Base-by-base conservation (phyloP, 2,329 filamentous ascomycete species). In the Stagonosporopsis rhizophila region DNA sequence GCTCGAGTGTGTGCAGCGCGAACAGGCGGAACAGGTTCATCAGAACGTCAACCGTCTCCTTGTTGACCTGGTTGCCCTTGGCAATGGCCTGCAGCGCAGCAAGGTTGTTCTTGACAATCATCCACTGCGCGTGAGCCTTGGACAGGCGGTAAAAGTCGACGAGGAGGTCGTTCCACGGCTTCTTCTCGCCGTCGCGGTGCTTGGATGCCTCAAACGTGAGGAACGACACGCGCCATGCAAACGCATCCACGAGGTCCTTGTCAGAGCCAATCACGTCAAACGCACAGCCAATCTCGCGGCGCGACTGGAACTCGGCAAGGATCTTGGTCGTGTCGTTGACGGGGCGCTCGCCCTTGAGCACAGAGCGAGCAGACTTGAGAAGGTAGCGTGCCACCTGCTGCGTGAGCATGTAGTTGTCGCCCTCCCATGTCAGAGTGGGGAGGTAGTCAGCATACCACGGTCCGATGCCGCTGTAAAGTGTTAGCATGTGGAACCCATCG, bases 331-430 rank as follows among this genome's bases (percentile, higher is more conserved):
- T 91, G 75, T 90, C 88, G 70, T 91, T 90, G 62, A 82, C 81
- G 41, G 87, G 78, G 55, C 84, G 81, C 58, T 87, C 84, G 61
- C 85, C 86, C 14, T 83, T 79, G n/a, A 91, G 77, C 0, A 92
- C 89, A 1, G 85, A 82, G 38, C 89, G 87, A 0, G 89, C 89
- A 3, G 89, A 86, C 81, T 92, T 92, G 62, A 92, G 83, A 41
- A 92, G 83, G 68, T 92, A 92, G 55, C 89, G 84, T 2, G 88
- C 87, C 2, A 92, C 89, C 77, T 92, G 89, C 74, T 92, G 89
- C 9, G 88, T 90, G 56, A 92, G 80, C 89, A 92, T 91, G 79
- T 90, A 92, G 80, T 91, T 91, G 78, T 91, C 89, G 40, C 89
- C 89, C 72, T 92, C 89, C 87, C 87, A 90, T 9, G 88, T 90